Conservation (phyloP, 805 yeast species). For the Cyberlindnera misumaiensis region DNA sequence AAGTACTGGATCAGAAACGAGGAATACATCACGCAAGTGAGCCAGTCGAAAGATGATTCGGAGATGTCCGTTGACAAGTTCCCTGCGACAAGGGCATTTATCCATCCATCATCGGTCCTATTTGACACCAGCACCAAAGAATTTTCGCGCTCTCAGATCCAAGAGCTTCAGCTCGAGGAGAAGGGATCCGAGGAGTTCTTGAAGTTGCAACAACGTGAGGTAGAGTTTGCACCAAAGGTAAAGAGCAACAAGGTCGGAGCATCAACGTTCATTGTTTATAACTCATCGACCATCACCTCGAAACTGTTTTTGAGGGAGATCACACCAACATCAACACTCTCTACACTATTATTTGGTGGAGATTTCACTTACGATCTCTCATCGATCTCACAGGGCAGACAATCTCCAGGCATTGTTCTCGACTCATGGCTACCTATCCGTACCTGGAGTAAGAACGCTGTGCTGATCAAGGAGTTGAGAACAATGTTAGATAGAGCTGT, state of each 20-base stretch:
- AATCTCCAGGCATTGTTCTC: slow-evolving; percentile 77
- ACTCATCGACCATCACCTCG: slow-evolving; percentile 52
- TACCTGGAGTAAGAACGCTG: slow-evolving; percentile 94
- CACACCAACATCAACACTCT: slow-evolving; percentile 71
- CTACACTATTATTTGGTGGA: slow-evolving; percentile 80
- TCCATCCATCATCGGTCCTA: slow-evolving; percentile 80
- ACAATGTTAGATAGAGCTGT: slow-evolving; percentile 60
- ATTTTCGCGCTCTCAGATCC: slow-evolving; percentile 21
- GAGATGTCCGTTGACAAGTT: slow-evolving; percentile 22
- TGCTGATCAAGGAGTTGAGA: slow-evolving; percentile 66
- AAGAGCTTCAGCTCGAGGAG: slow-evolving; percentile 27
- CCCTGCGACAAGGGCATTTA: slow-evolving; percentile 67
- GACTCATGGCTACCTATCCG: slow-evolving; percentile 87
- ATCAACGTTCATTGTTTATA: slow-evolving; percentile 54
- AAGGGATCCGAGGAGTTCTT: slow-evolving; percentile 34
- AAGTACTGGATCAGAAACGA: slow-evolving; percentile 71
- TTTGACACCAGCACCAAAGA: slow-evolving; percentile 41
- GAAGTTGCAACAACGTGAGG: slow-evolving; percentile 21
- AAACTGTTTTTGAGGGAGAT: slow-evolving; percentile 67
- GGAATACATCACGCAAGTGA: slow-evolving; percentile 28
- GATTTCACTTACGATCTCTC: slow-evolving; percentile 52
- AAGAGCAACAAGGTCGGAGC: slow-evolving; percentile 11
- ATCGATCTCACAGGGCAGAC: slow-evolving; percentile 32
- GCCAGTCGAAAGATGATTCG: slow-evolving; percentile 4
- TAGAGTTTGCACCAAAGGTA: slow-evolving; percentile 36